Conservation (phyloP, 768 basidiomycete genomes). For the Crassisporium funariophilum region DNA sequence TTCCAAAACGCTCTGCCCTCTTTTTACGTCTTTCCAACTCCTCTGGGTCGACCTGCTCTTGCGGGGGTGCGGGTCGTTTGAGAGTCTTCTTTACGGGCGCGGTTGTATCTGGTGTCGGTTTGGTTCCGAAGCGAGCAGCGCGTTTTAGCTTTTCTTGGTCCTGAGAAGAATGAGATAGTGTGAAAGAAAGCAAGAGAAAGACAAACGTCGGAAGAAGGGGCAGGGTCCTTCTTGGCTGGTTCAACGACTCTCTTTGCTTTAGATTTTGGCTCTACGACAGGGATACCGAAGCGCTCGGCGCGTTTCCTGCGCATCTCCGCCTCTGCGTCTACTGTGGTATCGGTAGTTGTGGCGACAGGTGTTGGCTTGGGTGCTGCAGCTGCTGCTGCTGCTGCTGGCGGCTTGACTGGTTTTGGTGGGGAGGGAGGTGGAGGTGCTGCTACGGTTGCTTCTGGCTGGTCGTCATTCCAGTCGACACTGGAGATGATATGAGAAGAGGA, state of each 20-base stretch:
- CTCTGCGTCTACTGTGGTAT: constrained; percentile 43
- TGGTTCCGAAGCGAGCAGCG: constrained; percentile 55
- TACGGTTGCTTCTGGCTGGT: constrained; percentile 24
- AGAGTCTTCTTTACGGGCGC: constrained; percentile 25
- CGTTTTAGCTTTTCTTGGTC: constrained; percentile 53
- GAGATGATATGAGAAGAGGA: constrained; percentile 5
- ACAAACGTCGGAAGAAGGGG: constrained; percentile 23
- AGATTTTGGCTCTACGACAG: constrained; percentile 50
- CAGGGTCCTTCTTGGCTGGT: constrained; percentile 7
- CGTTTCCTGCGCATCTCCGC: constrained; percentile 59
- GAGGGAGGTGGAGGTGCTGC: background rate
- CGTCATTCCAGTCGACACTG: constrained; percentile 47
- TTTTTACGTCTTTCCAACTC: constrained; percentile 60
- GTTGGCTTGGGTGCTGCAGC: constrained; percentile 5
- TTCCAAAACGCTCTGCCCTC: constrained; percentile 66
- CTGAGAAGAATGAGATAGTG: constrained; percentile 29
- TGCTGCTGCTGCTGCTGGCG: constrained; percentile 2
- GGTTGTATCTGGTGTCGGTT: constrained; percentile 1
- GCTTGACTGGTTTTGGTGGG: background rate
- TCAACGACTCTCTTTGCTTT: constrained; percentile 25
- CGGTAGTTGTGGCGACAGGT: background rate
- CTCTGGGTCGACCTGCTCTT: constrained; percentile 52
- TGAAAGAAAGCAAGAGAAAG: background rate
- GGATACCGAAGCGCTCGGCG: constrained; percentile 73
- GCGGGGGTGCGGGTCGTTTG: constrained; percentile 28